These are phyloP conservation scores for Nissolia schottii DNA, from an alignment of 306 rosid genomes.

Conservation along the genomic window DNA sequence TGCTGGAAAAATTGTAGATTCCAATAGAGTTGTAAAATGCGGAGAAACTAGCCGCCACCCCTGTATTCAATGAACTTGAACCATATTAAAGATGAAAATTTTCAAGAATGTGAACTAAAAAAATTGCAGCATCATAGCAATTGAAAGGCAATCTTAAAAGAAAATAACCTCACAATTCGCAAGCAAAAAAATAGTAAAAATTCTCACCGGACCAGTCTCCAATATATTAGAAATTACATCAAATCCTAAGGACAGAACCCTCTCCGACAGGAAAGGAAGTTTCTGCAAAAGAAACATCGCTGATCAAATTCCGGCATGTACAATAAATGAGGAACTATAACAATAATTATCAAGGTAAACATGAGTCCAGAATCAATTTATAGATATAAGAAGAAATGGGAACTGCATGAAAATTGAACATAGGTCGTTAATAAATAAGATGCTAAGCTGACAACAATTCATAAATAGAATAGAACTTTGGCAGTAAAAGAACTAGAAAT, in stretches of 20 bases:
- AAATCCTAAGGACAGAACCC: constrained; percentile 72
- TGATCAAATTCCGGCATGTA: constrained; percentile 17
- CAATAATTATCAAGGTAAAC: constrained; percentile 2
- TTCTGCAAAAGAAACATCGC: constrained; percentile 48
- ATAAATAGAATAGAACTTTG: neutral
- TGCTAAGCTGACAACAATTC: neutral
- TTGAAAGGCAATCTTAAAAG: constrained; percentile 5
- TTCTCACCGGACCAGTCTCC: constrained; percentile 82
- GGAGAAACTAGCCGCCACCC: constrained; percentile 95
- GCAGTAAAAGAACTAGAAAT: constrained; percentile 17
- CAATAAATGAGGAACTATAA: constrained; percentile 10
- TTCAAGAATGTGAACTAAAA: neutral
- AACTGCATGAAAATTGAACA: constrained; percentile 4
- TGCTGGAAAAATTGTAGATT: constrained; percentile 78
- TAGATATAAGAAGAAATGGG: neutral
- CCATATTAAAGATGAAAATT: neutral
- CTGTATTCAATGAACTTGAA: constrained; percentile 42
- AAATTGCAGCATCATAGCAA: neutral
- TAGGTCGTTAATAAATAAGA: neutral
- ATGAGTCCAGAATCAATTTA: constrained; percentile 17
- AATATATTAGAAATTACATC: constrained; percentile 80
- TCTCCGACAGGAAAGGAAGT: constrained; percentile 64
- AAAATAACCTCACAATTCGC: neutral
- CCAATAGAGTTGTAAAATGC: constrained; percentile 66
- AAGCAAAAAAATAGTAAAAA: constrained; percentile 11